A percentile compares a stretch with the other conserved stretches of the same genome.
These are phyloP conservation scores for Paulownia fortunei DNA, from an alignment of 257 asterid genomes.

Conservation along the genomic window DNA sequence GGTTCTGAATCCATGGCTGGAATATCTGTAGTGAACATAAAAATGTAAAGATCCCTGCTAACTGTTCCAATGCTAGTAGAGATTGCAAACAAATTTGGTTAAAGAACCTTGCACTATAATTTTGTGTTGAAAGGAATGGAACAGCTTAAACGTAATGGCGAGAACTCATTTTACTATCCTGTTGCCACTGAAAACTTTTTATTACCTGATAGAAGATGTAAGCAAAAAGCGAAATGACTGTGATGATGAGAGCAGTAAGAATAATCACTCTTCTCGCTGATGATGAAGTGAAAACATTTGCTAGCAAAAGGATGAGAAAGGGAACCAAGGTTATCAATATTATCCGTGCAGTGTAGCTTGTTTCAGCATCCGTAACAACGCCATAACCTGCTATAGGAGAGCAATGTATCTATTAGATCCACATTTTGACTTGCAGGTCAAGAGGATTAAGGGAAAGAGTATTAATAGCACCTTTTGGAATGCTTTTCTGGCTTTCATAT, in stretches of 20 bases:
- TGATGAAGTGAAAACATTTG: slow-evolving; percentile 8
- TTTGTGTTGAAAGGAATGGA: background rate
- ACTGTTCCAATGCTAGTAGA: background rate
- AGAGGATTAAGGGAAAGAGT: background rate
- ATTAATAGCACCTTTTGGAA: slow-evolving; percentile 27
- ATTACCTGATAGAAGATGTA: slow-evolving; percentile 55
- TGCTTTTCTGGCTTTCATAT: slow-evolving; percentile 7
- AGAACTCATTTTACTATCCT: background rate
- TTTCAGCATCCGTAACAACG: slow-evolving; percentile 54
- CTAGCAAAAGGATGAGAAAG: slow-evolving; percentile 42
- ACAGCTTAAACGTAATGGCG: background rate
- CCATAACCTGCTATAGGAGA: slow-evolving; percentile 38
- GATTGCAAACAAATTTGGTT: background rate
- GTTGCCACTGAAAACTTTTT: background rate
- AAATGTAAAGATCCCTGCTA: background rate
- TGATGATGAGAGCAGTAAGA: slow-evolving; percentile 50
- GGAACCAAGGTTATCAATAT: slow-evolving; percentile 47
- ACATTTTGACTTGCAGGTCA: background rate
- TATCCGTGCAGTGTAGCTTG: slow-evolving; percentile 59
- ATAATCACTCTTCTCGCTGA: slow-evolving; percentile 38
- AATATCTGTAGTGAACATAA: slow-evolving; percentile 44
- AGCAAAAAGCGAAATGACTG: slow-evolving; percentile 38
- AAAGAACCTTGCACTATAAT: background rate
- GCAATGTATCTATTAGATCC: background rate
- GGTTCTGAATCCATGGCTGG: slow-evolving; percentile 58